Conservation (phyloP, 768 basidiomycete genomes). For the Chalciporus pseudorubinellus region DNA sequence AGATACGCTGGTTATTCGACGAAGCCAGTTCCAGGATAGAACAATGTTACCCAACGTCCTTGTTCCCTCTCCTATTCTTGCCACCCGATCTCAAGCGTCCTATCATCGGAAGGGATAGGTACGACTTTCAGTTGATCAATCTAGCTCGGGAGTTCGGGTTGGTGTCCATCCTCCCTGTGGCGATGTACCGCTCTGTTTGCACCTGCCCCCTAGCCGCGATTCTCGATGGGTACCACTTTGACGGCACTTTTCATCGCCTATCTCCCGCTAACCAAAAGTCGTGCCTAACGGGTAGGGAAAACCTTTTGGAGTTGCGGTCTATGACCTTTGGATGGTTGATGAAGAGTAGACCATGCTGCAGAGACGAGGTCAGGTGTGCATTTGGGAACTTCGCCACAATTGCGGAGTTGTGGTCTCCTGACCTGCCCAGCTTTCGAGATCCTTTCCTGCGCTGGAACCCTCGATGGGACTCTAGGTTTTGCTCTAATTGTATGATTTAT, state of each 20-base stretch:
- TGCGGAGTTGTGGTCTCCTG: conserved; percentile 20
- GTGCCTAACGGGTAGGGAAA: conserved; percentile 24
- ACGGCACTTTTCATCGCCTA: conserved; percentile 16
- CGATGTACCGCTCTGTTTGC: conserved; percentile 25
- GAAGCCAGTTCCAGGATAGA: conserved; percentile 21
- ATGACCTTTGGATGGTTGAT: conserved; percentile 22
- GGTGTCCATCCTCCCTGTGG: conserved; percentile 22
- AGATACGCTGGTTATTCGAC: conserved; percentile 23
- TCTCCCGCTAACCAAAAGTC: conserved; percentile 23
- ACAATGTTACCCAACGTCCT: conserved; percentile 23
- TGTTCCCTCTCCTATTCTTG: conserved; percentile 25
- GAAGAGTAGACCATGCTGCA: conserved; percentile 11
- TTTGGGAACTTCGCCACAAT: conserved; percentile 22
- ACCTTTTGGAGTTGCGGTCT: conserved; percentile 20
- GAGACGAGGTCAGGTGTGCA: conserved; percentile 20
- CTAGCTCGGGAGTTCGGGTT: conserved; percentile 23
- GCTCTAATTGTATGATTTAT: conserved; percentile 17
- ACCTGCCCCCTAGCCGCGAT: conserved; percentile 18
- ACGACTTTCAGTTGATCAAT: conserved; percentile 26
- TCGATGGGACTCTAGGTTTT: conserved; percentile 21
- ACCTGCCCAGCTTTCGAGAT: conserved; percentile 18
- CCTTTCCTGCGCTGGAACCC: conserved; percentile 24
- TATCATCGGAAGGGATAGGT: conserved; percentile 22
- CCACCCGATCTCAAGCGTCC: conserved; percentile 20
- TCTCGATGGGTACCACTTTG: conserved; percentile 24